Percentiles rank a stretch among this genome's conserved stretches.
These are phyloP conservation scores for Aulographum hederae DNA, from an alignment of 2,329 filamentous ascomycete genomes.

Conservation along the genomic window DNA sequence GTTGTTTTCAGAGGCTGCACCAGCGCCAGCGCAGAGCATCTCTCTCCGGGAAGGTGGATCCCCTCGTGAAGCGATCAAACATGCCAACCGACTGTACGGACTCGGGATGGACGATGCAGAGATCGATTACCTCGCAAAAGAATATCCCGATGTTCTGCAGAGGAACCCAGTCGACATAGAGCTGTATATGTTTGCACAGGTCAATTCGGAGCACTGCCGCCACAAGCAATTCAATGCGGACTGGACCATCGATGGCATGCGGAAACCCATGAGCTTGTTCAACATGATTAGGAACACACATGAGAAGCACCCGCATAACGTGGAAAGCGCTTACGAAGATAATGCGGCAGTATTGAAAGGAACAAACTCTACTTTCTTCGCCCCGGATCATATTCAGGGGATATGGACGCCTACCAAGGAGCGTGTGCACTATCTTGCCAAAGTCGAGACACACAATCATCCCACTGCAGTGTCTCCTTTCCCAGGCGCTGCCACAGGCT, in stretches of 20 bases:
- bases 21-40: conserved; percentile 52
- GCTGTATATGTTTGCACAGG: conserved; percentile 98
- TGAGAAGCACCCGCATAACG: conserved; percentile 54
- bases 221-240: conserved; percentile 92
- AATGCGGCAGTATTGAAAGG: conserved; percentile 87
- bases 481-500: conserved; percentile 83
- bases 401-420: conserved; percentile 81
- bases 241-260: conserved; percentile 81
- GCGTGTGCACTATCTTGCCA: conserved; percentile 69
- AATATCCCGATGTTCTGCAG: conserved; percentile 48
- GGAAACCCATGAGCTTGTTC: conserved; percentile 68
- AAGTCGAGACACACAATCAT: conserved; percentile 97
- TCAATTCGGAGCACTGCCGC: conserved; percentile 88
- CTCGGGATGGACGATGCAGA: conserved; percentile 76
- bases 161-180: conserved; percentile 72
- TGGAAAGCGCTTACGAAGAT: conserved; percentile 92
- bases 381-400: conserved; percentile 68
- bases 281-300: conserved; percentile 96
- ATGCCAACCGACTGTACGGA: conserved; percentile 69
- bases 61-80: conserved; percentile 54
- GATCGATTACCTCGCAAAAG: conserved; percentile 85
- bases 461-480: conserved; percentile 91
- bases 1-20: conserved; percentile 61
- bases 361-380: conserved; percentile 59
- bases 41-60: conserved; percentile 45